phyloP scores from a whole-genome alignment of 768 basidiomycete genomes.

The Auriculariales sp. region DNA sequence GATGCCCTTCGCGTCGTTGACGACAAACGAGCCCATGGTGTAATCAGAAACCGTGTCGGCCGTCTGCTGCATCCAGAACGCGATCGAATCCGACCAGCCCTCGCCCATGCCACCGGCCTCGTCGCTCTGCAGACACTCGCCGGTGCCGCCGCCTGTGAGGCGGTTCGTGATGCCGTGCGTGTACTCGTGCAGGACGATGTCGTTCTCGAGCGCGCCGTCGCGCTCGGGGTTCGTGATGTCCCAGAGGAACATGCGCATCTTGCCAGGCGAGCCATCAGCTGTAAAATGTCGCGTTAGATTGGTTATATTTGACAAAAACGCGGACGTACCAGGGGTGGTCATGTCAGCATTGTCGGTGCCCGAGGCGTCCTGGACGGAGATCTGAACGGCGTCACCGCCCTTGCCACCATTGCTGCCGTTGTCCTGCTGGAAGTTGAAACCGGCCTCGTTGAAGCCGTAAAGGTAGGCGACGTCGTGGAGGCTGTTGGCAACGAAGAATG shows the following conservation, averaged over 20 bases:
- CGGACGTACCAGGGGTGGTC: not conserved
- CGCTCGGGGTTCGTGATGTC: not conserved
- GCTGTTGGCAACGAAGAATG: conserved; percentile 44
- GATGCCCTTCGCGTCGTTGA: conserved; percentile 34
- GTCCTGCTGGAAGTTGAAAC: conserved; percentile 46
- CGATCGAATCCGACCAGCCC: conserved; percentile 34
- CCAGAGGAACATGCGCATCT: not conserved
- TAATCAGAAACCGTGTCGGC: conserved; percentile 15
- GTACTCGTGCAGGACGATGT: conserved; percentile 30
- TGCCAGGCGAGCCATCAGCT: conserved; percentile 14
- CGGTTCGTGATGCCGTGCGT: conserved; percentile 27
- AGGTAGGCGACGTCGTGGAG: conserved; percentile 37
- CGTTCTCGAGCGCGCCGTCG: conserved; percentile 4
- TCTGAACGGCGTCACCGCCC: conserved; percentile 21
- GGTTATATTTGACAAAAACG: conserved; percentile 20
- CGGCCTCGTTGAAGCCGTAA: conserved; percentile 45
- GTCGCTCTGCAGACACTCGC: conserved; percentile 43
- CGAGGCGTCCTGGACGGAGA: conserved; percentile 19
- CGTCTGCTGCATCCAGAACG: not conserved
- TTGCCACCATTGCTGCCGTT: conserved; percentile 23
- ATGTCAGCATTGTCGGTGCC: conserved; percentile 22
- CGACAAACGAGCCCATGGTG: conserved; percentile 22
- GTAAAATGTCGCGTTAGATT: conserved; percentile 20
- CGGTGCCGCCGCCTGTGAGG: conserved; percentile 41
- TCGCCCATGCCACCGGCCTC: conserved; percentile 60